Evolutionary conservation across 306 rosid genomes (phyloP), one percentile per base, ranked within the genome.

Genomic region (Echinosophora koreensis): DNA sequence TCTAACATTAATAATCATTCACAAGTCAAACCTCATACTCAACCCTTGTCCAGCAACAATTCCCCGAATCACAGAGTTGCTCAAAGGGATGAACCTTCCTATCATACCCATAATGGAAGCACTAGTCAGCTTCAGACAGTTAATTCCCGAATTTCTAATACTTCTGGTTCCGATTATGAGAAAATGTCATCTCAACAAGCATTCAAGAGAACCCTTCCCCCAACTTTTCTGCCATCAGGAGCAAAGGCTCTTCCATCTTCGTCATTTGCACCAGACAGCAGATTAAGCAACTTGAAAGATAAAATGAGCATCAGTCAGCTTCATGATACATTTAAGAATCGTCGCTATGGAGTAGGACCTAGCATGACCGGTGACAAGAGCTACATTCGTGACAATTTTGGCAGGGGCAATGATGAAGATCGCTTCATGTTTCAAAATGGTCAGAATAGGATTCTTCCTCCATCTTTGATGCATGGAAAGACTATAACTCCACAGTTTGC

Each of bases 121-220:
- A 37, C 61, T 50, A 69, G 81, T 87, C 85, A 78, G 76, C 77
- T 71, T 73, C 87, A 38, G 57, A 34, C 82, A 35, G 65, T 84
- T 59, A 81, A 86, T 77, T 80, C 88, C 49, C 84, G 65, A 70
- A 88, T 76, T 60, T 84, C 85, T 47, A 88, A 78, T 74, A 64
- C 47, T 74, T 66, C 63, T 65, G 85, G 79, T 62, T 62, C 82
- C 6, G 87, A 84, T 60, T 81, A 55, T 88, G 92, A 88, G 77
- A 89, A 78, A 71, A 70, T 90, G 69, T 83, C 95, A 61, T 78
- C 93, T 78, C 91, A 80, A 54, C 92, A 89, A 83, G 96, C 93
- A 78, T 59, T 85, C 37, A 89, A 73, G 79, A 84, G 96, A 86
- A 87, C 87, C 68, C 91, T 89, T 81, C 96, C 97, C 2, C 30